These are phyloP conservation scores for Sapria himalayana DNA, from an alignment of 345 rosid species.

Conservation along the genomic window DNA sequence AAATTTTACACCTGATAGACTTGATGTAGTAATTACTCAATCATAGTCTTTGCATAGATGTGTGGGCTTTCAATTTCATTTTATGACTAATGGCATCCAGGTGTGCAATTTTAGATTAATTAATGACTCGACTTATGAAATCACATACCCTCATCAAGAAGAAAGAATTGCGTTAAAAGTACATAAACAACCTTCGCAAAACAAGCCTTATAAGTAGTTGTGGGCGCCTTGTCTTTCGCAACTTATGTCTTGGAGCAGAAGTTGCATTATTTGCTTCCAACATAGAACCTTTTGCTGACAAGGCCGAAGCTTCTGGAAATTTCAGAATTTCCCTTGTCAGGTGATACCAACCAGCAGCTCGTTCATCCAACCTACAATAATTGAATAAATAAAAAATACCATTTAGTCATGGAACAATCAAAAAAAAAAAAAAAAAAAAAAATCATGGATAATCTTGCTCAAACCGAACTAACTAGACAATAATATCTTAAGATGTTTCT, in stretches of 20 bases:
- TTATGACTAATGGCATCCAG: too few relatives aligned
- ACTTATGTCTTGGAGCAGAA: constrained; percentile 48
- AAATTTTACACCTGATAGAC: too few relatives aligned
- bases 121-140: too few relatives aligned
- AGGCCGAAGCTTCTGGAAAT: constrained; percentile 82
- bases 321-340: constrained; percentile 92
- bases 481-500: too few relatives aligned
- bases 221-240: constrained; percentile 78
- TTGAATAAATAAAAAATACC: constrained; percentile 3
- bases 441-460: too few relatives aligned
- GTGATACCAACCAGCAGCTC: constrained; percentile 97
- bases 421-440: constrained; percentile 1
- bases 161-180: too few relatives aligned
- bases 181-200: constrained; percentile 63
- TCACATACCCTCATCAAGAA: too few relatives aligned
- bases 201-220: constrained; percentile 92
- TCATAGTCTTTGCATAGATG: too few relatives aligned
- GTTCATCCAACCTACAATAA: constrained; percentile 61
- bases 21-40: too few relatives aligned
- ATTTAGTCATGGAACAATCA: background rate
- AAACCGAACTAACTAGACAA: too few relatives aligned
- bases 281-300: constrained; percentile 27
- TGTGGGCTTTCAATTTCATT: too few relatives aligned
- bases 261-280: constrained; percentile 20
- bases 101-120: too few relatives aligned